phyloP scores from a whole-genome alignment of 495 filamentous ascomycete species.

The Penicillium malachiteum region DNA sequence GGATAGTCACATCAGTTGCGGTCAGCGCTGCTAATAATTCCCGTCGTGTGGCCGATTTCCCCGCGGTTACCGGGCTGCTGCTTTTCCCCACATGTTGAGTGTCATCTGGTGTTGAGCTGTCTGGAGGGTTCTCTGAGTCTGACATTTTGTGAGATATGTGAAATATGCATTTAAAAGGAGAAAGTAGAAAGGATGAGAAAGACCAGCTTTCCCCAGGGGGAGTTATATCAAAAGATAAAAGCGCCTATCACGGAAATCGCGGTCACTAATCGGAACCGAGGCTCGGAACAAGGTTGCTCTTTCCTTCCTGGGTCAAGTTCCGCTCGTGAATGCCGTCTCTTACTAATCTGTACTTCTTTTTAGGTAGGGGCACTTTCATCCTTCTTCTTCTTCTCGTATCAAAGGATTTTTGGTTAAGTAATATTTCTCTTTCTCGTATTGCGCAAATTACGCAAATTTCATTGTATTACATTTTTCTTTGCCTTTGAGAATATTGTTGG shows the following conservation, averaged over 20 bases:
- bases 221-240: neutral
- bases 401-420: neutral
- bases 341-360: neutral
- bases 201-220: constrained; percentile 8
- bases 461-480: neutral
- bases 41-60: constrained; percentile 20
- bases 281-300: constrained; percentile 21
- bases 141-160: constrained; percentile 15
- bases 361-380: neutral
- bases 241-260: constrained; percentile 3
- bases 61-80: constrained; percentile 24
- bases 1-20: constrained; percentile 35
- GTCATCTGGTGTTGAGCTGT: constrained; percentile 4
- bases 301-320: constrained; percentile 10
- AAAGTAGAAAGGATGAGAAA: constrained; percentile 7
- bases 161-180: neutral
- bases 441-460: neutral
- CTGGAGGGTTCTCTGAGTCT: constrained; percentile 11
- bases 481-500: neutral
- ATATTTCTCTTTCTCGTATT: neutral
- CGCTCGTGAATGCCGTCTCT: neutral
- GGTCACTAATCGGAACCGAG: constrained; percentile 18
- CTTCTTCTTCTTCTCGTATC: too few relatives aligned
- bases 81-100: constrained; percentile 26
- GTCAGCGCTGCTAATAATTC: constrained; percentile 33